Percentiles rank a stretch among this genome's conserved stretches.
Evolutionary conservation across 1,284 basidiomycete species (phyloP).

Genomic region (Dichomitus squalens): DNA sequence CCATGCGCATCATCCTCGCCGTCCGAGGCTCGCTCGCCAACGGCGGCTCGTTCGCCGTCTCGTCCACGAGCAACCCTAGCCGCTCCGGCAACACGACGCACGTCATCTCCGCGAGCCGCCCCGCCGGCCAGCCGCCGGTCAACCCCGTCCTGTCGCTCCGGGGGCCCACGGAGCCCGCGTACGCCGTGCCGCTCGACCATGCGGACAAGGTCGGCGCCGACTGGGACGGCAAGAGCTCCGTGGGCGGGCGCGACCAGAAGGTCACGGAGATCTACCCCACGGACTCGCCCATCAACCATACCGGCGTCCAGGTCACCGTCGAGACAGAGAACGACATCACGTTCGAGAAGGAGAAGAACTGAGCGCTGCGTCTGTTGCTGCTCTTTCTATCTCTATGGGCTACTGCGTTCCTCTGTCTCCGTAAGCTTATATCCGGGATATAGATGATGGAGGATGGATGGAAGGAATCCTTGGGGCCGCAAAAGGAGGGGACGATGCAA

Average conservation of each 20-base stretch:
- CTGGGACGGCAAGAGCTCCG: slow-evolving; percentile 57
- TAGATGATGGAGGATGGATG: neutral
- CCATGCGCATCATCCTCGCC: slow-evolving; percentile 78
- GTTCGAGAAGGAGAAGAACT: slow-evolving; percentile 22
- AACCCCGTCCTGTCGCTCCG: slow-evolving; percentile 40
- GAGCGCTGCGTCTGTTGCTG: slow-evolving; percentile 5
- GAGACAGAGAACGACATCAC: slow-evolving; percentile 35
- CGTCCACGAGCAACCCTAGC: slow-evolving; percentile 33
- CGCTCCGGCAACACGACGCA: slow-evolving; percentile 40
- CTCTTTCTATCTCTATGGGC: neutral
- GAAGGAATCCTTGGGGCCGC: neutral
- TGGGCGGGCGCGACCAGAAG: slow-evolving; percentile 50
- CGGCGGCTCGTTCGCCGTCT: slow-evolving; percentile 66
- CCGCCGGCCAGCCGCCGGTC: slow-evolving; percentile 9
- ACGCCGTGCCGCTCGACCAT: slow-evolving; percentile 68
- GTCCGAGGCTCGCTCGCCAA: slow-evolving; percentile 69
- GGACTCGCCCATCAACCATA: slow-evolving; percentile 22
- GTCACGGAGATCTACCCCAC: slow-evolving; percentile 33
- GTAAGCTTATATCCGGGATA: neutral
- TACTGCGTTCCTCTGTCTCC: neutral
- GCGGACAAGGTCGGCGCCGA: slow-evolving; percentile 54
- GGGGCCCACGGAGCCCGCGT: slow-evolving; percentile 37
- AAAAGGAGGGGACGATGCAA: neutral
- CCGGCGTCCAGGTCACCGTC: slow-evolving; percentile 38
- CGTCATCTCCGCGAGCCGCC: slow-evolving; percentile 48